These are phyloP conservation scores for Apiospora malaysiana DNA, from an alignment of 2,329 filamentous ascomycete species.

Conservation along the genomic window DNA sequence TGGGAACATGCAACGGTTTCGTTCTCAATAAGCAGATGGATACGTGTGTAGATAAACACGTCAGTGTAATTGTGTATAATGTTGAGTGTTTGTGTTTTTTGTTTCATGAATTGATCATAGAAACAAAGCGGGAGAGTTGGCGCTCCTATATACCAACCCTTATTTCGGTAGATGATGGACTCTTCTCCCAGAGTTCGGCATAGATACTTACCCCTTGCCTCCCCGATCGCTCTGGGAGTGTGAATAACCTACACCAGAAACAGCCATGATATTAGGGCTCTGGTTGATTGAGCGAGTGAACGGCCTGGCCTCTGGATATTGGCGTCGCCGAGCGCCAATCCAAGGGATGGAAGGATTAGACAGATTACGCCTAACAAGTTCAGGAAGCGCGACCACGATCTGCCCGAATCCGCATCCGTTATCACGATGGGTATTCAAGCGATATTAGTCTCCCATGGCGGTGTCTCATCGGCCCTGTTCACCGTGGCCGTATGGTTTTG, in stretches of 20 bases:
- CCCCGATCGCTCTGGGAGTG: not conserved
- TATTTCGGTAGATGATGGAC: not conserved
- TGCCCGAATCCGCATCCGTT: not conserved
- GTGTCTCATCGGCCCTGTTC: not conserved
- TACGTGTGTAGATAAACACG: not conserved
- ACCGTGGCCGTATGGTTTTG: not conserved
- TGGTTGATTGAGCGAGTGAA: not conserved
- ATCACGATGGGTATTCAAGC: not conserved
- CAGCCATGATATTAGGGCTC: not conserved
- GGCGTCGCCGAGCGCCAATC: not conserved
- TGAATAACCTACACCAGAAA: not conserved
- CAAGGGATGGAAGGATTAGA: not conserved
- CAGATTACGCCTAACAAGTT: not conserved
- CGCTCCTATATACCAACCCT: not conserved
- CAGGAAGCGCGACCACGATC: not conserved
- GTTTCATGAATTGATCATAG: not conserved
- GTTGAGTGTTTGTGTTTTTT: not conserved
- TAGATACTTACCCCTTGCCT: not conserved
- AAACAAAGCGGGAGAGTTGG: not conserved
- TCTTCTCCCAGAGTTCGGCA: not conserved
- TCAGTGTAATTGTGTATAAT: not conserved
- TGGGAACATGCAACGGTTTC: not conserved
- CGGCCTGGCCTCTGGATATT: not conserved
- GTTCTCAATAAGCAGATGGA: not conserved
- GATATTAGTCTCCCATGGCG: not conserved